Base-by-base conservation (phyloP, 805 yeast genomes). In the Alloascoidea africana region DNA sequence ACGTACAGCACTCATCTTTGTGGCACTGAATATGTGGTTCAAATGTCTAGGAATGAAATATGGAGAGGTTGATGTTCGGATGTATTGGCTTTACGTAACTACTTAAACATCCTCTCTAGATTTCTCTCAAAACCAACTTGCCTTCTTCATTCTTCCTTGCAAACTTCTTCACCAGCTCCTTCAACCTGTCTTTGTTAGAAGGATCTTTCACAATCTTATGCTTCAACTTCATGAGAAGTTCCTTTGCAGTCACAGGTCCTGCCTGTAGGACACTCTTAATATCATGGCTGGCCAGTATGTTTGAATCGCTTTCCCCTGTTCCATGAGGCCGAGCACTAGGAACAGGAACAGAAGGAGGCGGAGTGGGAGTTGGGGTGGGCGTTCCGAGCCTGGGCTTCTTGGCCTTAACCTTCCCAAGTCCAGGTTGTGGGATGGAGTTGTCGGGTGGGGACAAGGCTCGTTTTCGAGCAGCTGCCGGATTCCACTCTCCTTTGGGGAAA, bases 401-500 rank as follows among this genome's bases (percentile, higher is more conserved):
- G 5, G 52, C 36, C 6, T 54, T 47, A n/a, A 51, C 45, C 17
- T 39, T 49, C 4, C 45, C 54, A 3, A 40, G 42, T 4, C 42
- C 47, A 14, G 36, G 36, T 34, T 11, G 32, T 18, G 18, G 13
- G n/a, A n/a, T 15, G 5, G 34, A 38, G n/a, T 41, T 47, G 33
- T 47, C 59, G 39, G 54, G 53, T 44, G 44, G 53, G 37, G 46
- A 63, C 15, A 55, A 59, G 19, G 45, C 41, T 39, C 64, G 46
- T 38, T 56, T 54, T 46, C 53, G 68, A 43, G 63, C 63, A 6
- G 62, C 63, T 23, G 54, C 52, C 16, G 95, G 89, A 55, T 78
- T 78, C 96, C 96, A 87, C 38, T 75, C 82, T 17, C 94, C 94
- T 14, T 54, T 59, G 2, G 91, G 91, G 59, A 86, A 85, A 27